phyloP scores from a whole-genome alignment of 1,139 yeast species.

The Nakaseomyces sp. region DNA sequence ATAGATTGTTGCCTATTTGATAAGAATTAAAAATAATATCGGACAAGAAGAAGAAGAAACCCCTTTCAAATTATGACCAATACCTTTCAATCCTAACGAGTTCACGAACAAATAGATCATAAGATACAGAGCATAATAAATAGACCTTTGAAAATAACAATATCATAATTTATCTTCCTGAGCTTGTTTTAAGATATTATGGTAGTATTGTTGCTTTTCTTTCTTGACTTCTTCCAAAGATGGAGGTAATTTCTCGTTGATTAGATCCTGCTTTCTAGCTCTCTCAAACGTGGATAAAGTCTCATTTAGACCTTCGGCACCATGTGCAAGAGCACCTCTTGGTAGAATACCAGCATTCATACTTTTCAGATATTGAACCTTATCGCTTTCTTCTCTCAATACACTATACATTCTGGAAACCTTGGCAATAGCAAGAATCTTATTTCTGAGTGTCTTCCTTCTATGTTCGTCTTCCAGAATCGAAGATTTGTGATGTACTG shows the following conservation, averaged over 20 bases:
- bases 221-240: constrained; percentile 46
- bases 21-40: too few species aligned
- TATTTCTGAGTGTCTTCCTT: constrained; percentile 63
- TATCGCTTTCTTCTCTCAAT: constrained; percentile 81
- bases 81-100: too few species aligned
- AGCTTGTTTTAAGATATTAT: constrained; percentile 16
- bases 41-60: too few species aligned
- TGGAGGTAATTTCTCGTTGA: constrained; percentile 91
- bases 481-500: constrained; percentile 9
- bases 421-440: constrained; percentile 89
- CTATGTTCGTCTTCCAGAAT: constrained; percentile 28
- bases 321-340: constrained; percentile 77
- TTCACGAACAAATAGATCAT: too few species aligned
- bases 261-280: constrained; percentile 71
- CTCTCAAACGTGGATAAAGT: constrained; percentile 74
- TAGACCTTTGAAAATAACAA: neutral
- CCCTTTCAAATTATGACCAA: too few species aligned
- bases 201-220: constrained; percentile 39
- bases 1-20: too few species aligned
- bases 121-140: too few species aligned
- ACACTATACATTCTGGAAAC: constrained; percentile 90
- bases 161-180: neutral
- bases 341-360: constrained; percentile 68
- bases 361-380: constrained; percentile 69
- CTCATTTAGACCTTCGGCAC: constrained; percentile 67